These are phyloP conservation scores for Brachypodium distachyon DNA, from an alignment of 202 grass and related monocot species.

Conservation along the genomic window DNA sequence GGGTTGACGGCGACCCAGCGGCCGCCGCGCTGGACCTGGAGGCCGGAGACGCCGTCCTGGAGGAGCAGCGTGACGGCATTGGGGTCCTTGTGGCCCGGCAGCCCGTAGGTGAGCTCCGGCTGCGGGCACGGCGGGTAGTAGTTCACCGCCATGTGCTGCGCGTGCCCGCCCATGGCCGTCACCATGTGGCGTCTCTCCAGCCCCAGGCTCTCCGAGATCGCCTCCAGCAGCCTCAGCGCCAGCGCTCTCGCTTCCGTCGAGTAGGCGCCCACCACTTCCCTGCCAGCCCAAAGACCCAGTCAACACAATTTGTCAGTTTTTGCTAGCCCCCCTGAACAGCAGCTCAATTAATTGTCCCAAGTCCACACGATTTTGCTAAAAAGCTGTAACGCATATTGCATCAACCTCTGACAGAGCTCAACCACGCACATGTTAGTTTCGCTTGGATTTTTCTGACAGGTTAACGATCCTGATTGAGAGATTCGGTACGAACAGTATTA, in stretches of 20 bases:
- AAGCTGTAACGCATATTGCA: not conserved
- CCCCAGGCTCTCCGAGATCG: slow-evolving; percentile 80
- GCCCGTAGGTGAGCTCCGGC: slow-evolving; percentile 84
- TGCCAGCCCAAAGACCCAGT: not conserved
- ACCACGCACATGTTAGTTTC: not conserved
- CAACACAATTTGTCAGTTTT: not conserved
- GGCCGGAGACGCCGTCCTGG: slow-evolving; percentile 78
- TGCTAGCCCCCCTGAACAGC: not conserved
- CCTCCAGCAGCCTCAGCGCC: slow-evolving; percentile 55
- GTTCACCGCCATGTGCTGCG: slow-evolving; percentile 95
- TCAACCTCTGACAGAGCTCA: not conserved
- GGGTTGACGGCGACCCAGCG: slow-evolving; percentile 71
- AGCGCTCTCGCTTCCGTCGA: slow-evolving; percentile 57
- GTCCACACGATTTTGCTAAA: too few species aligned
- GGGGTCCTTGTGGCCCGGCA: slow-evolving; percentile 90
- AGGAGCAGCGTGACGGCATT: slow-evolving; percentile 88
- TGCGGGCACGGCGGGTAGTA: slow-evolving; percentile 93
- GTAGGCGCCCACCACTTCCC: slow-evolving; percentile 63
- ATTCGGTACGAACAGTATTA: not conserved
- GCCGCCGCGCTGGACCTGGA: slow-evolving; percentile 53
- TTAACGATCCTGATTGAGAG: not conserved
- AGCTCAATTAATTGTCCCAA: not conserved
- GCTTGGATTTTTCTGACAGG: not conserved
- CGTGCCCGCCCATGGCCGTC: slow-evolving; percentile 64
- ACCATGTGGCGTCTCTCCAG: slow-evolving; percentile 64